Conservation (phyloP, 2,329 filamentous ascomycete genomes). For the Neopestalotiopsis clavispora region DNA sequence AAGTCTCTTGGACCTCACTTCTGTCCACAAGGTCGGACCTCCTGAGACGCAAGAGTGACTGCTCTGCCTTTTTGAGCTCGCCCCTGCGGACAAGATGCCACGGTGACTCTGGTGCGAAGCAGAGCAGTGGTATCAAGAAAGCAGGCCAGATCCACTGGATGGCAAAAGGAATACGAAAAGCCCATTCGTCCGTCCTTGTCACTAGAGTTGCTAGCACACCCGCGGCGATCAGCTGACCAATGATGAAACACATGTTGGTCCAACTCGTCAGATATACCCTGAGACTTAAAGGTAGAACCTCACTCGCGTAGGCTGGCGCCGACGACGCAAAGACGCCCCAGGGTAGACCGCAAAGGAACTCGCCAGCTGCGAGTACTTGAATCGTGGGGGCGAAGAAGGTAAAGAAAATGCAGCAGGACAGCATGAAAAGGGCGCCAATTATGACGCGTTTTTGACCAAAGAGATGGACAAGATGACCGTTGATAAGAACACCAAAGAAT, state of each 20-base stretch:
- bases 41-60: slow-evolving; percentile 34
- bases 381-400: slow-evolving; percentile 41
- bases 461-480: slow-evolving; percentile 42
- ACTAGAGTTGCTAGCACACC: slow-evolving; percentile 39
- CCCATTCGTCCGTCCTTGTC: slow-evolving; percentile 33
- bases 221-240: slow-evolving; percentile 43
- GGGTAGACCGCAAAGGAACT: slow-evolving; percentile 43
- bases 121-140: slow-evolving; percentile 35
- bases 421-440: slow-evolving; percentile 36
- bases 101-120: slow-evolving; percentile 45
- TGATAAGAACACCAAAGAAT: slow-evolving; percentile 46
- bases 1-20: slow-evolving; percentile 24
- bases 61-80: slow-evolving; percentile 33
- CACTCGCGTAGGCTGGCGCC: slow-evolving; percentile 32
- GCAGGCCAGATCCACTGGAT: slow-evolving; percentile 46
- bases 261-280: slow-evolving; percentile 33
- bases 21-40: background rate
- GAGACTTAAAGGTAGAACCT: slow-evolving; percentile 33
- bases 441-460: slow-evolving; percentile 42
- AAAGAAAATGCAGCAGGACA: slow-evolving; percentile 42
- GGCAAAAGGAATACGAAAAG: slow-evolving; percentile 43
- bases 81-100: slow-evolving; percentile 44
- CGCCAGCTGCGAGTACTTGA: slow-evolving; percentile 35
- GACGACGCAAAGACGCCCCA: slow-evolving; percentile 33
- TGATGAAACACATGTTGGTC: slow-evolving; percentile 40